Percentiles rank a stretch among this genome's conserved stretches.
phyloP scores from a whole-genome alignment of 1,284 basidiomycete species.

The Neolentinus lepideus region DNA sequence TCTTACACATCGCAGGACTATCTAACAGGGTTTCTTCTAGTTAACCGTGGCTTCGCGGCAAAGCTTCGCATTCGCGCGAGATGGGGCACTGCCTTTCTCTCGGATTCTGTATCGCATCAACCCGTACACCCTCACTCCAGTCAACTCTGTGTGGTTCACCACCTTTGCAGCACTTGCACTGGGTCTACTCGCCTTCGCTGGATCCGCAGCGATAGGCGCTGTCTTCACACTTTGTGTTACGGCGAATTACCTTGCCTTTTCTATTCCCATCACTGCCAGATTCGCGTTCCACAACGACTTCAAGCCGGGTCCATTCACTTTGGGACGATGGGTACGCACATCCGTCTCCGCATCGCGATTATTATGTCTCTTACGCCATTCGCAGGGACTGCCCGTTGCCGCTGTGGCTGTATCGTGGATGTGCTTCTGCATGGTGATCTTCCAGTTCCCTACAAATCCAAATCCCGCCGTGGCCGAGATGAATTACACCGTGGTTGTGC shows the following conservation, averaged over 20 bases:
- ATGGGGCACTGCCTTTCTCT: slow-evolving; percentile 70
- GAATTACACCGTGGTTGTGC: slow-evolving; percentile 65
- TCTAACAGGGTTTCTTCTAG: slow-evolving; percentile 16
- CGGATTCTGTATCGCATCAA: slow-evolving; percentile 63
- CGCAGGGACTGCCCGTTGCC: slow-evolving; percentile 47
- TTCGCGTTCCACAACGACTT: slow-evolving; percentile 44
- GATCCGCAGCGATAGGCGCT: slow-evolving; percentile 55
- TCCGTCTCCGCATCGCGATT: background rate
- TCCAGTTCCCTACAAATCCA: slow-evolving; percentile 56
- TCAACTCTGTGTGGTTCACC: slow-evolving; percentile 20
- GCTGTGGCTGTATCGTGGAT: slow-evolving; percentile 49
- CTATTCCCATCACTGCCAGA: slow-evolving; percentile 33
- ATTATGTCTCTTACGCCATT: background rate
- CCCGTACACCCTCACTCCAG: slow-evolving; percentile 51
- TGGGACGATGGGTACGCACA: slow-evolving; percentile 48
- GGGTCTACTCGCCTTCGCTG: slow-evolving; percentile 53
- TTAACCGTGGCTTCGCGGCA: slow-evolving; percentile 44
- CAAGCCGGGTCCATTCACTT: slow-evolving; percentile 57
- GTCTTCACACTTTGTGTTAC: slow-evolving; percentile 60
- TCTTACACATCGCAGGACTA: background rate
- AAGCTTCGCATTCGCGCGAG: slow-evolving; percentile 58
- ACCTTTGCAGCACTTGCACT: slow-evolving; percentile 12
- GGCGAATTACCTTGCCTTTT: slow-evolving; percentile 54
- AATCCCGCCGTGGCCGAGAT: slow-evolving; percentile 38
- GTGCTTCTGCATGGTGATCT: slow-evolving; percentile 51